Base-by-base conservation (phyloP, 2,329 filamentous ascomycete species). In the Colletotrichum sp. region DNA sequence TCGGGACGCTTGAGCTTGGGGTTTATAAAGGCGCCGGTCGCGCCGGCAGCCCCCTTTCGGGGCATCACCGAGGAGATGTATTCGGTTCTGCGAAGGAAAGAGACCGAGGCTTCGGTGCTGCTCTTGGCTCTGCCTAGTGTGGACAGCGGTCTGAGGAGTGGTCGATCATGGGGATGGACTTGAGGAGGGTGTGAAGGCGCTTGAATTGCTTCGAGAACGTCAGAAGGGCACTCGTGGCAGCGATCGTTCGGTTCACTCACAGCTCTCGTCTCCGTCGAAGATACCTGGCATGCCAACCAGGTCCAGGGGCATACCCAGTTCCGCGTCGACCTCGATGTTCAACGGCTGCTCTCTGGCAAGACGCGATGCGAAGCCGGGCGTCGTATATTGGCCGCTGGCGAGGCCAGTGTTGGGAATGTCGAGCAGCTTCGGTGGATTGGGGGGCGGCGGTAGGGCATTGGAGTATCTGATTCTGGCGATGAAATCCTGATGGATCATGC, bases 241-340 rank as follows among this genome's bases (percentile, higher is more conserved):
- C n/a, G 8, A 36, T 22, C 16, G n/a, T 15, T 77, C 57, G 39
- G 67, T 34, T n/a, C 36, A 87, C 89, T 84, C 89, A 98, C 96
- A 95, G 86, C 94, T 94, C 88, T 99, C 96, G 84, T 99, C 96
- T 75, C 96, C 96, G 81, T 99, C 93, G 82, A 99, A 98, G 73
- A 99, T 93, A 34, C 96, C 96, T 8, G 96, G 96, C 87, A 99
- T 95, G 81, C 97, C 97, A 74, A 99, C 94, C 80, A 99, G 87
- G 84, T 99, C 96, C 83, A 99, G 92, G 76, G 96, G 96, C 97
- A 99, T 99, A 74, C 97, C 97, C 80, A 99, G 91, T 88, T 99
- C 97, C 11, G 96, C 97, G 91, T 99, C 97, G 34, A 96, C 96
- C 86, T 99, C 97, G 77, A 99, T 97, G 83, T 98, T 99, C 65